Base-by-base conservation (phyloP, 2,329 filamentous ascomycete species). In the Tolypocladium ovalisporum region DNA sequence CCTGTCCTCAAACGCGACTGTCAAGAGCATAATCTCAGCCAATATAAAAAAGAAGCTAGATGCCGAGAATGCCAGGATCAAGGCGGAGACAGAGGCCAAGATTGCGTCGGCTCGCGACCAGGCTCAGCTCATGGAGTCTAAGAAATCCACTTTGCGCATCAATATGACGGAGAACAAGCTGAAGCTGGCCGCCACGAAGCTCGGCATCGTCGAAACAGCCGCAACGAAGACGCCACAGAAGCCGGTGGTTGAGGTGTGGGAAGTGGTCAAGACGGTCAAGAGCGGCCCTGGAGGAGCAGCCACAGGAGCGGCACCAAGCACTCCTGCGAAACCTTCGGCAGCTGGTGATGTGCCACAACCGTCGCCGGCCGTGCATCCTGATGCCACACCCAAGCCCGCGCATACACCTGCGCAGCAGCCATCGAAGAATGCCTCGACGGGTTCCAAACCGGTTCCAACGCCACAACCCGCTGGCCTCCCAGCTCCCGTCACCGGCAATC, bases 181-280 rank as follows among this genome's bases (percentile, higher is more conserved):
- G 52, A 83, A 80, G 60, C 74, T 76, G 10, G 83, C 85, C 0
- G 79, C 79, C 54, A 88, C 87, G 5, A 95, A 94, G 74, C 74
- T 95, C 36, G 81, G 82, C 1, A 83, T 94, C 1, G 88, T 97
- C 4, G 82, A 91, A 66, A 88, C 84, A 52, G 92, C 93, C 15
- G 90, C 88, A 0, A 80, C 79, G n/a, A 88, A 96, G 53, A 97
- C 92, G 0, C 93, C 93, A 0, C 80, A 93, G 65, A 86, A 85
- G 68, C 84, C 91, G 0, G 90, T 97, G 4, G 82, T 77, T 12
- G 91, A 97, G 71, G 92, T 97, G 0, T 97, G 90, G 89, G 85
- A 87, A 61, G 75, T 89, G 56, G 91, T 88, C 0, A 92, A 93
- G 72, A 77, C 89, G 57, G 91, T 88, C 0, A 92, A 93, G 72